phyloP scores from a whole-genome alignment of 2,329 filamentous ascomycete species.

The Madurella mycetomatis region DNA sequence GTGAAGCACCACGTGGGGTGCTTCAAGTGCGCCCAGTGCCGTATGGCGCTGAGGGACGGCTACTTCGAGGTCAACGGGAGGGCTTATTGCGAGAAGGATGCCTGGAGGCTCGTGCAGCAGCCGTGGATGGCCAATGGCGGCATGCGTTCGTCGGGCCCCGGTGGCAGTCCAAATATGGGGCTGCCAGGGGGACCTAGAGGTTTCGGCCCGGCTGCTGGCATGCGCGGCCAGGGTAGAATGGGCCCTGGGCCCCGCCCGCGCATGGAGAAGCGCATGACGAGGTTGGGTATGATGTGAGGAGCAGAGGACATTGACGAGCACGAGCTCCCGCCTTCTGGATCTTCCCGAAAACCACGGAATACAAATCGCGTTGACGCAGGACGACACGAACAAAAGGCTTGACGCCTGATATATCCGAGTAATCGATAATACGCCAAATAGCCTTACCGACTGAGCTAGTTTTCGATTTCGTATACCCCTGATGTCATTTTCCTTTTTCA shows the following conservation, averaged over 20 bases:
- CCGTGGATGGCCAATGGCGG: constrained; percentile 18
- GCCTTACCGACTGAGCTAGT: constrained; percentile 12
- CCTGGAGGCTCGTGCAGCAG: constrained; percentile 52
- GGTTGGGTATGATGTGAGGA: constrained; percentile 52
- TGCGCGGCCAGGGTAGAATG: constrained; percentile 27
- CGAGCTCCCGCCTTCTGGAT: background rate
- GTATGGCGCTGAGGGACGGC: constrained; percentile 68
- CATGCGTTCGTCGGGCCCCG: constrained; percentile 5
- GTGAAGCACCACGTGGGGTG: constrained; percentile 85
- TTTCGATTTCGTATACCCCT: constrained; percentile 13
- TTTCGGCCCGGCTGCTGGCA: constrained; percentile 10
- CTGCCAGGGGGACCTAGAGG: constrained; percentile 23
- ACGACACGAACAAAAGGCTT: background rate
- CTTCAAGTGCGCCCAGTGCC: constrained; percentile 79
- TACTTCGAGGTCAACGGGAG: constrained; percentile 84
- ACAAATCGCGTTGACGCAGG: constrained; percentile 4
- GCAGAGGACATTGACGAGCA: background rate
- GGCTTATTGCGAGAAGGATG: constrained; percentile 84
- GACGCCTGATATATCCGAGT: background rate
- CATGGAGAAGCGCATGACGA: constrained; percentile 61
- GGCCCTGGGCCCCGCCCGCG: constrained; percentile 39
- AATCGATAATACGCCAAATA: background rate
- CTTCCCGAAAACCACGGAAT: background rate
- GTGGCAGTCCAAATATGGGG: background rate
- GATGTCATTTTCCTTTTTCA: constrained; percentile 14